These are phyloP conservation scores for Cetradonia linearis DNA, from an alignment of 495 filamentous ascomycete genomes.

Conservation along the genomic window DNA sequence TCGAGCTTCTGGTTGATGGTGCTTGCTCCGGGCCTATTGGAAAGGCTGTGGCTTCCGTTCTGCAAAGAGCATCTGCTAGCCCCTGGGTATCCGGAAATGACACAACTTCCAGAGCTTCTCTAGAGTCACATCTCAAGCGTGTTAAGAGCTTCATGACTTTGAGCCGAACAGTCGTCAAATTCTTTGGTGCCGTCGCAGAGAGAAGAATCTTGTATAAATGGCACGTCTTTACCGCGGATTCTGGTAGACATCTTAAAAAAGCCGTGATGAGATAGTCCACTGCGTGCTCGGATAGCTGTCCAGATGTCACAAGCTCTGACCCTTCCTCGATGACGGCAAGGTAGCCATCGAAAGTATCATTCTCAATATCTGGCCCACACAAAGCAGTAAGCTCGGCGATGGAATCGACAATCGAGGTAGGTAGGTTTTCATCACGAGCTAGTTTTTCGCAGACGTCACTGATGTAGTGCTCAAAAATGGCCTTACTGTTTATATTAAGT, in stretches of 20 bases:
- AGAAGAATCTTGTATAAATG: conserved; percentile 58
- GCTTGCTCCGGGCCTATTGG: conserved; percentile 15
- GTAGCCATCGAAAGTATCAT: conserved; percentile 10
- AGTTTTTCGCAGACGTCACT: background rate
- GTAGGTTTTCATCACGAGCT: background rate
- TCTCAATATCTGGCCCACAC: conserved; percentile 9
- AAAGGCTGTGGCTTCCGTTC: conserved; percentile 43
- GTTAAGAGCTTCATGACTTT: conserved; percentile 77
- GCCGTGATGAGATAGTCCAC: conserved; percentile 41
- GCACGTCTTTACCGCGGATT: conserved; percentile 56
- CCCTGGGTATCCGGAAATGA: conserved; percentile 55
- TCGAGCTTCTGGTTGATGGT: conserved; percentile 19
- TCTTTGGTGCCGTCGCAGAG: conserved; percentile 45
- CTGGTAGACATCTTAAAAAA: conserved; percentile 48
- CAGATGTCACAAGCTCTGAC: background rate
- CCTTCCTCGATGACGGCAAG: background rate
- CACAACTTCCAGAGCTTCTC: conserved; percentile 58
- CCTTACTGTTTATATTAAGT: background rate
- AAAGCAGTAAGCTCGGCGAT: conserved; percentile 9
- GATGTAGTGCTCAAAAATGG: conserved; percentile 2
- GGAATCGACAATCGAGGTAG: conserved; percentile 2
- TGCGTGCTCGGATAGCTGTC: conserved; percentile 34
- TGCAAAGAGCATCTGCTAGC: conserved; percentile 59
- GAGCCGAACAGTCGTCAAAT: conserved; percentile 58
- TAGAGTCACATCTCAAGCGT: conserved; percentile 69